These are phyloP conservation scores for Globisporangium recalcitrans DNA, from an alignment of 352 stramenopile species.

Conservation along the genomic window DNA sequence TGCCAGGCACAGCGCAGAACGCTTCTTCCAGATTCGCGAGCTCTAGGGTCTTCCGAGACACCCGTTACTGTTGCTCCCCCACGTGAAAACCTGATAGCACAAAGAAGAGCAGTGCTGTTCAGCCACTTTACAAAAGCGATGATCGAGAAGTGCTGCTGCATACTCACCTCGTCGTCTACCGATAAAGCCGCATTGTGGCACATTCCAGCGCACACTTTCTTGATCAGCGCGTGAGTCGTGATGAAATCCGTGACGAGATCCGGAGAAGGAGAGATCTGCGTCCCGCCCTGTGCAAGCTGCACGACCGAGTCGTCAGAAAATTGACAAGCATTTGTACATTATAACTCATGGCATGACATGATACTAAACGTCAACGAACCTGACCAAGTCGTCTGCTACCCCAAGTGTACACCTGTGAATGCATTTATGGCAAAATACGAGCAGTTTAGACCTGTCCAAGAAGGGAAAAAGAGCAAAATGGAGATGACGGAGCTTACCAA, in stretches of 20 bases:
- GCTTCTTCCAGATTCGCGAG: conserved; percentile 63
- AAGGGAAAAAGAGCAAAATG: no score
- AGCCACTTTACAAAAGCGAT: not conserved
- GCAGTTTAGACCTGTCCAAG: not conserved
- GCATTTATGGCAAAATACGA: not conserved
- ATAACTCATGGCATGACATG: no score
- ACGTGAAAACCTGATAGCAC: conserved; percentile 80
- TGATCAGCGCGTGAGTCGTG: conserved; percentile 76
- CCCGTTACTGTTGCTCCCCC: conserved; percentile 90
- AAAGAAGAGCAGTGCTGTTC: not conserved
- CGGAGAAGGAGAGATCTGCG: conserved; percentile 63
- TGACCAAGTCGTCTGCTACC: conserved; percentile 91
- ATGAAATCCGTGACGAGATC: conserved; percentile 81
- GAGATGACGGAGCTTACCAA: conserved; percentile 28
- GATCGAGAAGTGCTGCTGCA: no score
- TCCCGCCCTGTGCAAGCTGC: conserved; percentile 58
- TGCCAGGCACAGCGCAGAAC: conserved; percentile 77
- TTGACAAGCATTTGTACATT: no score
- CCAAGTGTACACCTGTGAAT: conserved; percentile 83
- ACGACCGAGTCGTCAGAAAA: conserved; percentile 7
- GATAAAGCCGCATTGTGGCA: conserved; percentile 91
- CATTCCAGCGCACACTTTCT: conserved; percentile 80
- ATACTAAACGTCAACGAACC: no score
- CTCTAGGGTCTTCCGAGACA: conserved; percentile 77
- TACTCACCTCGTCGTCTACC: conserved; percentile 76